phyloP scores from a whole-genome alignment of 2,329 filamentous ascomycete species.

The Seiridium cupressi region DNA sequence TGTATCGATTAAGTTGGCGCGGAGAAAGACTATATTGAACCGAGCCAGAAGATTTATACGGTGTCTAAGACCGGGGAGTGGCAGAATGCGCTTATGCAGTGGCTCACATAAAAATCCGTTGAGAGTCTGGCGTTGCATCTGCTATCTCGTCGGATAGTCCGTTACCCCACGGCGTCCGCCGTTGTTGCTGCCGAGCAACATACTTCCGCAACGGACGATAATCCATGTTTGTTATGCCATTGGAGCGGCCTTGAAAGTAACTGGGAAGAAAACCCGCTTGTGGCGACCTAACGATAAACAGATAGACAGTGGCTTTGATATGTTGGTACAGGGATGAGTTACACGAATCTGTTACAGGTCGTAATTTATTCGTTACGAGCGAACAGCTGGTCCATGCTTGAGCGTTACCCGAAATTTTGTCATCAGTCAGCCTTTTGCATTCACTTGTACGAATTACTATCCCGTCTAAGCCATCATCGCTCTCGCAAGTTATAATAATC shows the following conservation, averaged over 20 bases:
- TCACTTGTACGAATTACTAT: background rate
- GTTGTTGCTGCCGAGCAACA: background rate
- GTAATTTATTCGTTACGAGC: background rate
- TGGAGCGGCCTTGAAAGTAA: background rate
- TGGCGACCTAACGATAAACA: too few species aligned
- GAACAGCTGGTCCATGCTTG: background rate
- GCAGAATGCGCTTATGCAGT: background rate
- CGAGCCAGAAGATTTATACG: too few species aligned
- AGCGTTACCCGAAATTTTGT: background rate
- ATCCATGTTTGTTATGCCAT: background rate
- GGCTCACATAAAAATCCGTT: background rate
- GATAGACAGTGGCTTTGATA: too few species aligned
- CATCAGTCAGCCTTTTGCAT: background rate
- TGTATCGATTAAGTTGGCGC: background rate
- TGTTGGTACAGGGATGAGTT: too few species aligned
- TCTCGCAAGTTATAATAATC: too few species aligned
- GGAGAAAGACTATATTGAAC: too few species aligned
- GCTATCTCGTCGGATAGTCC: background rate
- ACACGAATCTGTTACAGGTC: background rate
- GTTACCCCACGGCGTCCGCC: background rate
- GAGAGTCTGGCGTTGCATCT: background rate
- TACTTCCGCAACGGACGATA: background rate
- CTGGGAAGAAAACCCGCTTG: too few species aligned
- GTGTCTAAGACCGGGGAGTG: too few species aligned
- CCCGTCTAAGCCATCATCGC: background rate